A percentile compares a stretch with the other conserved stretches of the same genome.
Evolutionary conservation across 2,329 filamentous ascomycete genomes (phyloP).

Genomic region (Leptosphaerulina australis): DNA sequence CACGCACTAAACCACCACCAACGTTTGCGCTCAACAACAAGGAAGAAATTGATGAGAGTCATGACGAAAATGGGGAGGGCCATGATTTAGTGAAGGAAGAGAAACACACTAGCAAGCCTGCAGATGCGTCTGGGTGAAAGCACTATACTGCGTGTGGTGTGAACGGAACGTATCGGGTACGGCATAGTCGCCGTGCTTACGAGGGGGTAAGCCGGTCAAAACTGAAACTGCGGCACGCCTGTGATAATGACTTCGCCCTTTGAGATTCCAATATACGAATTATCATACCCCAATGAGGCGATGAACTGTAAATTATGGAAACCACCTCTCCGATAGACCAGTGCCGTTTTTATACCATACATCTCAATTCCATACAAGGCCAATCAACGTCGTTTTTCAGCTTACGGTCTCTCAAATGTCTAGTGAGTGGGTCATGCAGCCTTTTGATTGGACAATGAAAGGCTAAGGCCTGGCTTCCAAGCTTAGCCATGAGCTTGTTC

Average conservation of each 20-base stretch:
- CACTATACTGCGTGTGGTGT: no score
- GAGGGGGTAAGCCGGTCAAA: no score
- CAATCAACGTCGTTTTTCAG: neutral
- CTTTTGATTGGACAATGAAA: neutral
- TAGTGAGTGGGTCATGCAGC: neutral
- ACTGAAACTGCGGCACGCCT: no score
- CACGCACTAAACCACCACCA: conserved; percentile 16
- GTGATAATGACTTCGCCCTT: no score
- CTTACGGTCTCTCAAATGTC: conserved; percentile 5
- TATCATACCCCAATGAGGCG: neutral
- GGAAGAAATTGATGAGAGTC: conserved; percentile 29
- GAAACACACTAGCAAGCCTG: conserved; percentile 12
- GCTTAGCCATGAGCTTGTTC: conserved; percentile 2
- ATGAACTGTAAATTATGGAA: neutral
- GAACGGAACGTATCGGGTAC: no score
- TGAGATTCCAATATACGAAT: neutral
- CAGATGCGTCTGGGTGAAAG: no score
- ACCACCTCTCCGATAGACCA: no score
- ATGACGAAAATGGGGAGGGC: conserved; percentile 16
- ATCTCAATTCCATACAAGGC: neutral
- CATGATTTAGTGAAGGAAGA: conserved; percentile 16
- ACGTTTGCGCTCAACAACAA: conserved; percentile 10
- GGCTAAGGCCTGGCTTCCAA: neutral
- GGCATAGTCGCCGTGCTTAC: no score
- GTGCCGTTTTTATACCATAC: neutral